Percentiles rank a stretch among this genome's conserved stretches.
Evolutionary conservation across 176 grass and related monocot species (phyloP).

Genomic region (barley (Hordeum vulgare)): DNA sequence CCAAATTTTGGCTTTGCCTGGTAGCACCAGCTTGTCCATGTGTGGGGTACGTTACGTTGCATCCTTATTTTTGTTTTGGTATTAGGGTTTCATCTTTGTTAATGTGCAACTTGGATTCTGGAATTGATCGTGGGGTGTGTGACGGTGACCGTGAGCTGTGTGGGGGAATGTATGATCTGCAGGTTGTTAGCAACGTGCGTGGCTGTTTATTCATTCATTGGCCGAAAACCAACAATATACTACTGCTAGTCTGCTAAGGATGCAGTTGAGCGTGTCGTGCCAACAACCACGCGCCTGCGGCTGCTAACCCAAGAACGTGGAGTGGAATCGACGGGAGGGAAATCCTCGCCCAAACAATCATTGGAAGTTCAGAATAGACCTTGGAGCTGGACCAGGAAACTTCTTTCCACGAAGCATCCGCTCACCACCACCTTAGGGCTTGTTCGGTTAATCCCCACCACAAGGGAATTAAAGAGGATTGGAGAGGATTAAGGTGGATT

Average conservation of each 20-base stretch:
- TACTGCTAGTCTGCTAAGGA: neutral
- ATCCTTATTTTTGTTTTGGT: no score
- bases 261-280: neutral
- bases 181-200: neutral
- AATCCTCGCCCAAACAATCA: neutral
- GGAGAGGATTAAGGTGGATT: no score
- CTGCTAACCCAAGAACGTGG: neutral
- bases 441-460: no score
- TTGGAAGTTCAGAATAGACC: neutral
- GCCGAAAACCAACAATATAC: neutral
- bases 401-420: neutral
- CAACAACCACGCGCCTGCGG: constrained; percentile 3
- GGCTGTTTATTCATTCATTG: neutral
- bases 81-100: no score
- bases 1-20: constrained; percentile 7
- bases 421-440: neutral
- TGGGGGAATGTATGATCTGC: neutral
- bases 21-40: neutral
- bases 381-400: neutral
- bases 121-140: neutral
- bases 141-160: neutral
- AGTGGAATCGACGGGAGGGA: neutral
- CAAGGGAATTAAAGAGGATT: no score
- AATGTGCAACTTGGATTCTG: constrained; percentile 7
- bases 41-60: neutral